phyloP scores from a whole-genome alignment of 371 early-diverging fungal genomes.

The Cokeromyces recurvatus region DNA sequence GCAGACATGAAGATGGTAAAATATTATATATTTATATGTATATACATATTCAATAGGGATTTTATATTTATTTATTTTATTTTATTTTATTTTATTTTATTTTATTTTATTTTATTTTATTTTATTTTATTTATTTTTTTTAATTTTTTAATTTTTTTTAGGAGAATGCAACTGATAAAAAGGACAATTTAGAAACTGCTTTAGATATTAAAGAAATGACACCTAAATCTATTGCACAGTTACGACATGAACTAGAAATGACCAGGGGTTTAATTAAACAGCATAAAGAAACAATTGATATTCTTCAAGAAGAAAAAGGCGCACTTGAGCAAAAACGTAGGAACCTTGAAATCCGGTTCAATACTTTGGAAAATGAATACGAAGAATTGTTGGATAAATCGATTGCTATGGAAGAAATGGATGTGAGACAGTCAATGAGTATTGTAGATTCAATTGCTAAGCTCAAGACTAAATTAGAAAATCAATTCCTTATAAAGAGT shows the following conservation, averaged over 20 bases:
- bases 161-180: slow-evolving; percentile 2
- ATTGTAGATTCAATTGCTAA: slow-evolving; percentile 72
- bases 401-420: slow-evolving; percentile 83
- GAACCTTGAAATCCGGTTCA: slow-evolving; percentile 72
- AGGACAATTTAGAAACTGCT: slow-evolving; percentile 31
- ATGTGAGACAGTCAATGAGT: slow-evolving; percentile 50
- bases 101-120: no score
- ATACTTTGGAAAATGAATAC: slow-evolving; percentile 79
- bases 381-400: slow-evolving; percentile 91
- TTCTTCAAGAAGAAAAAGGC: slow-evolving; percentile 64
- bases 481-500: slow-evolving; percentile 73
- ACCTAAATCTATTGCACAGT: slow-evolving; percentile 12
- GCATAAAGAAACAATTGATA: slow-evolving; percentile 63
- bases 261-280: slow-evolving; percentile 63
- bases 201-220: slow-evolving; percentile 38
- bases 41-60: no score
- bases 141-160: no score
- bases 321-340: slow-evolving; percentile 54
- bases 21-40: background rate
- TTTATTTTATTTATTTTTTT: no score
- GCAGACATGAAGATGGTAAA: slow-evolving; percentile 10
- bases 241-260: slow-evolving; percentile 76
- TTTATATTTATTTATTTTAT: no score
- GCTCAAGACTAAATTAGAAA: slow-evolving; percentile 80
- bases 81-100: no score